A percentile compares a stretch with the other conserved stretches of the same genome.
Evolutionary conservation across 768 basidiomycete genomes (phyloP).

Genomic region (Scleroderma bovista): DNA sequence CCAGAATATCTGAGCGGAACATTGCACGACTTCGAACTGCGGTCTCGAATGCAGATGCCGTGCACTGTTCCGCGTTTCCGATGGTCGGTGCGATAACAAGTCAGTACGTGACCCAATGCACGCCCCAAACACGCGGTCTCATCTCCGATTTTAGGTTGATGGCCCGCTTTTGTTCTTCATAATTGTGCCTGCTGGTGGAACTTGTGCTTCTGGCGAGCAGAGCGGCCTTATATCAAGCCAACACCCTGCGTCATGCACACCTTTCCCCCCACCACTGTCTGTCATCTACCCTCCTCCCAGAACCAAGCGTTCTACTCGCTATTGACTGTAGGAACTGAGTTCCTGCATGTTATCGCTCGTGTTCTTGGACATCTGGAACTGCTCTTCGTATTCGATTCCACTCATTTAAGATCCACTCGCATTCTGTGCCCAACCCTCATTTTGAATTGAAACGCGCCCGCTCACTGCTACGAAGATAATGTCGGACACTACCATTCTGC

Average conservation of each 20-base stretch:
- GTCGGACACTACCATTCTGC: background rate
- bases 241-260: conserved; percentile 9
- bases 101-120: background rate
- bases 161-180: background rate
- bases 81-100: background rate
- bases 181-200: conserved; percentile 9
- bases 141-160: conserved; percentile 17
- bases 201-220: conserved; percentile 3
- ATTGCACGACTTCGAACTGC: background rate
- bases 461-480: background rate
- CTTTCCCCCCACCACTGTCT: conserved; percentile 7
- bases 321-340: background rate
- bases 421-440: conserved; percentile 8
- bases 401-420: background rate
- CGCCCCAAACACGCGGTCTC: conserved; percentile 18
- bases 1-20: too few relatives aligned
- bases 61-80: background rate
- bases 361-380: conserved; percentile 7
- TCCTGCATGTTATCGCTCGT: background rate
- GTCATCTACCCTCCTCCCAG: background rate
- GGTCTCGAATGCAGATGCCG: background rate
- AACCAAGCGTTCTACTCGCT: background rate
- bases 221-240: conserved; percentile 8
- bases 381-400: conserved; percentile 1
- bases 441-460: conserved; percentile 3